A percentile compares a stretch with the other conserved stretches of the same genome.
Evolutionary conservation across 257 asterid genomes (phyloP).

Genomic region (Galeopsis tetrahit): DNA sequence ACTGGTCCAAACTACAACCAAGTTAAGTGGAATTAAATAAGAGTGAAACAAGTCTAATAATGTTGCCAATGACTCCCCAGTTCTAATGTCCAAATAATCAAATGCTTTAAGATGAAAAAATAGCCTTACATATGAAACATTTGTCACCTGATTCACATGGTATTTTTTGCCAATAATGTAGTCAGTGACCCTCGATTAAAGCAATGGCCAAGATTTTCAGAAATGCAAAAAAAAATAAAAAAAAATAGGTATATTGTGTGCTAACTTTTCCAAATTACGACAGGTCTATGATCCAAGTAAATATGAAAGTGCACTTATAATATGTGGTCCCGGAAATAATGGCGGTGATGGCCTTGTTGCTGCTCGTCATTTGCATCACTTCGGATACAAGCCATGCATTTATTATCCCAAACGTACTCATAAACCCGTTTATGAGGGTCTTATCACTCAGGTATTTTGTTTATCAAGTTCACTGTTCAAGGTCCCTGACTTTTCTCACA

Average conservation of each 20-base stretch:
- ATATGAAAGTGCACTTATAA: constrained; percentile 60
- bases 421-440: constrained; percentile 70
- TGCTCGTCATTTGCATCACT: constrained; percentile 86
- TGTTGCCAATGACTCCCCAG: no score
- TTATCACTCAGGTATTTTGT: constrained; percentile 73
- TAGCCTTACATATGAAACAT: not conserved
- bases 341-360: constrained; percentile 96
- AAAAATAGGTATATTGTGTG: not conserved
- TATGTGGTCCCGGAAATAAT: constrained; percentile 92
- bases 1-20: not conserved
- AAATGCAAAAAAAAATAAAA: no score
- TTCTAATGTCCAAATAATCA: not conserved
- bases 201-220: not conserved
- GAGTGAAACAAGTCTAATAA: not conserved
- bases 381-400: constrained; percentile 69
- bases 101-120: not conserved
- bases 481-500: not conserved
- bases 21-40: not conserved
- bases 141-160: not conserved
- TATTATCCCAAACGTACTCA: constrained; percentile 83
- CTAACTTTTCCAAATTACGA: constrained; percentile 20
- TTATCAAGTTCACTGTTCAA: constrained; percentile 14
- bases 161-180: not conserved
- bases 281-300: constrained; percentile 69
- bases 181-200: not conserved